Percentiles rank a stretch among this genome's conserved stretches.
Conservation (phyloP, 2,329 filamentous ascomycete genomes). For the Aspergillus tanneri region DNA sequence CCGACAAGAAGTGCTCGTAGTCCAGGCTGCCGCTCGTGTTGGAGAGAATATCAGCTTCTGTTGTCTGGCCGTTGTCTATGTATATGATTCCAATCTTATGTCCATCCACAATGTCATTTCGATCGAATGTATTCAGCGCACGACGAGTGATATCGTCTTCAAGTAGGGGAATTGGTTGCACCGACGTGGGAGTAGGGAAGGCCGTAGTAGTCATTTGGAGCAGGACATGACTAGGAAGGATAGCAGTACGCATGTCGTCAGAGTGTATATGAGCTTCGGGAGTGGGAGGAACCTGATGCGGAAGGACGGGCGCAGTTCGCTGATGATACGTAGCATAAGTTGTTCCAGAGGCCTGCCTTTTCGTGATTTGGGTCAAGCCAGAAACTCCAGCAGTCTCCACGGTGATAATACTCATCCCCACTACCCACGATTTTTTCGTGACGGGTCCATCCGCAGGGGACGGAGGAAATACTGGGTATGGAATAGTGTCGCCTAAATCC, state of each 20-base stretch:
- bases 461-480: constrained; percentile 43
- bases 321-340: constrained; percentile 51
- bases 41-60: constrained; percentile 79
- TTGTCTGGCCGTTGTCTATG: constrained; percentile 79
- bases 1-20: constrained; percentile 80
- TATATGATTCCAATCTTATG: constrained; percentile 96
- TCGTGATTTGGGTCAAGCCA: constrained; percentile 51
- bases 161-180: constrained; percentile 74
- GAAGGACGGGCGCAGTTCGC: constrained; percentile 45
- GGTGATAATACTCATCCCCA: constrained; percentile 53
- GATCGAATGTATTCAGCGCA: constrained; percentile 78
- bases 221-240: constrained; percentile 49
- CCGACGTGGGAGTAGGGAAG: constrained; percentile 47
- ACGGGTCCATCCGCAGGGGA: constrained; percentile 44
- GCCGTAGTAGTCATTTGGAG: constrained; percentile 47
- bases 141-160: constrained; percentile 69
- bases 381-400: constrained; percentile 50
- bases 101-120: constrained; percentile 84
- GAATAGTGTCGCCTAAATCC: constrained; percentile 69
- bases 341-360: constrained; percentile 52
- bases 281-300: constrained; percentile 45
- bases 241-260: constrained; percentile 40
- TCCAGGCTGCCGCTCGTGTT: constrained; percentile 85
- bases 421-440: constrained; percentile 50
- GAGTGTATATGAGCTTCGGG: constrained; percentile 41